Evolutionary conservation across 768 basidiomycete genomes (phyloP).

Genomic region (Cystobasidium onofrii): DNA sequence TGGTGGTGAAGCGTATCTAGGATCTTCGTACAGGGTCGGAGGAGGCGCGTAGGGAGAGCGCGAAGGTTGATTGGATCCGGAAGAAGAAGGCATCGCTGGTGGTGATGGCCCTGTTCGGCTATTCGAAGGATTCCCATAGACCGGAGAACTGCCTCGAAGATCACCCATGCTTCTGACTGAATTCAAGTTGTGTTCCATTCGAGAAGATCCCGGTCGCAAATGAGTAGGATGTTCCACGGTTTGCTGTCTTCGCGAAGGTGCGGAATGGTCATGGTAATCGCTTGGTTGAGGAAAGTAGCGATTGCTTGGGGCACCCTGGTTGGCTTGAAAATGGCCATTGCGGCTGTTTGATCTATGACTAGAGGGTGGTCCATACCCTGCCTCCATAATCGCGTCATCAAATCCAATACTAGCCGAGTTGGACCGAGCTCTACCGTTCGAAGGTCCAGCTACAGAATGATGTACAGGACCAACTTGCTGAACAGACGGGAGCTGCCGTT

Average conservation of each 20-base stretch:
- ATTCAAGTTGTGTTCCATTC: not conserved
- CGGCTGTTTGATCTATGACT: not conserved
- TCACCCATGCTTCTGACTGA: slow-evolving; percentile 11
- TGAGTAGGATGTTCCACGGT: not conserved
- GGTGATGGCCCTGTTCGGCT: not conserved
- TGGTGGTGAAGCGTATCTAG: not conserved
- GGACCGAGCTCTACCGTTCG: not conserved
- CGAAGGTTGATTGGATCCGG: not conserved
- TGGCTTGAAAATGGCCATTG: not conserved
- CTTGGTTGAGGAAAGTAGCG: slow-evolving; percentile 1
- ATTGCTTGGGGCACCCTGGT: not conserved
- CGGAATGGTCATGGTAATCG: not conserved
- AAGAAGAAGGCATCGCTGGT: not conserved
- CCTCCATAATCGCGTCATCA: not conserved
- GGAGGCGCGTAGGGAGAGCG: not conserved
- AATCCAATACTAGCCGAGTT: not conserved
- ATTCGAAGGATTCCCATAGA: not conserved
- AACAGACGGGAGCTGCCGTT: not conserved
- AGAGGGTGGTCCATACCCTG: not conserved
- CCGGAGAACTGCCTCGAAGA: not conserved
- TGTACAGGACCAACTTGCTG: not conserved
- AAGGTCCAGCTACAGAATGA: not conserved
- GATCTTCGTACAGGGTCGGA: slow-evolving; percentile 4
- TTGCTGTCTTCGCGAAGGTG: not conserved
- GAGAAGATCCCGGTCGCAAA: not conserved